Percentiles rank a stretch among this genome's conserved stretches.
Evolutionary conservation across 139 green algal species (phyloP).

Genomic region (Zygnema circumcarinatum): DNA sequence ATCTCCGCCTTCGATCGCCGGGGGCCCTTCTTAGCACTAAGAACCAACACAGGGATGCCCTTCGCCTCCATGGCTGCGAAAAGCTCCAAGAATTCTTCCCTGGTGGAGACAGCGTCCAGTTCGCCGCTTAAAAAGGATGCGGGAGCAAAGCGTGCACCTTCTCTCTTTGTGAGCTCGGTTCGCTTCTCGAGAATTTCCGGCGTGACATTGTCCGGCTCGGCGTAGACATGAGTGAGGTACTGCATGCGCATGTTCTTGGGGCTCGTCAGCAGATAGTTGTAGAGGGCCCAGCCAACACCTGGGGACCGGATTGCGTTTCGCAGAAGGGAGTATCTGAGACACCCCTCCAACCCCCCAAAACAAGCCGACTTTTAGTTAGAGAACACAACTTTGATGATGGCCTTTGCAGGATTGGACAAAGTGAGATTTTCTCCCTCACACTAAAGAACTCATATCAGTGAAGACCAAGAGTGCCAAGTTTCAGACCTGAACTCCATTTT

Average conservation of each 20-base stretch:
- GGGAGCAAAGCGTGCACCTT: constrained; percentile 41
- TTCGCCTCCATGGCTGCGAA: neutral
- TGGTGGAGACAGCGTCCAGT: constrained; percentile 8
- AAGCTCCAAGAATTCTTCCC: constrained; percentile 34
- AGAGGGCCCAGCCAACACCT: constrained; percentile 45
- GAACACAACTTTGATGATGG: too few species aligned
- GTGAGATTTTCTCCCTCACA: too few species aligned
- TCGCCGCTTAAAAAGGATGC: constrained; percentile 26
- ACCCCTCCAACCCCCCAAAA: neutral
- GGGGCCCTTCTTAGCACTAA: neutral
- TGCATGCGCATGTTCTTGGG: constrained; percentile 42
- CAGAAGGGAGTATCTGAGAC: constrained; percentile 15
- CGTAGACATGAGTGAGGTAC: constrained; percentile 51
- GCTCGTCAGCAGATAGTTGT: constrained; percentile 15
- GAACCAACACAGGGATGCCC: constrained; percentile 25
- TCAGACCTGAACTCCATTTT: constrained; percentile 30
- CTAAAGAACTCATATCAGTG: too few species aligned
- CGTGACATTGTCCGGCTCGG: constrained; percentile 30
- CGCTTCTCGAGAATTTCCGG: constrained; percentile 18
- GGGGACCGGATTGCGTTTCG: constrained; percentile 13
- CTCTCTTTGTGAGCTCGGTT: neutral
- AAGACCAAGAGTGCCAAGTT: too few species aligned
- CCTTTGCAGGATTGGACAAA: too few species aligned
- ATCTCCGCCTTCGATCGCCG: constrained; percentile 45
- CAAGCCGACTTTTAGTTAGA: neutral